These are phyloP conservation scores for Pleurotus cornucopiae DNA, from an alignment of 768 basidiomycete species.

Conservation along the genomic window DNA sequence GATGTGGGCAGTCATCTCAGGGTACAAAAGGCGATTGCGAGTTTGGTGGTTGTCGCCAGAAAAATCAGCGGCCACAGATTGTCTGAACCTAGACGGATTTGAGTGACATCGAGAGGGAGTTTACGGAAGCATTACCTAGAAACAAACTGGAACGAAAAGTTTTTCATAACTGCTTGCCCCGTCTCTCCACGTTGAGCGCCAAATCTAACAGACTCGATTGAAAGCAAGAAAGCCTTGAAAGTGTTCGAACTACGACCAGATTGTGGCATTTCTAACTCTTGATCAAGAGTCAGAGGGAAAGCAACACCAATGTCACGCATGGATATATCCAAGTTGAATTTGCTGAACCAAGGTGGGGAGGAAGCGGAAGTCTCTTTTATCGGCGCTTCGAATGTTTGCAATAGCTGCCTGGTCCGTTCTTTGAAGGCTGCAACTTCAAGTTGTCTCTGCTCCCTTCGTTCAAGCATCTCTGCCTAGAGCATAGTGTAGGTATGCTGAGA, in stretches of 20 bases:
- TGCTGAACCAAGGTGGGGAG: constrained; percentile 49
- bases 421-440: constrained; percentile 80
- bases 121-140: constrained; percentile 45
- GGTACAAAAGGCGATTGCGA: constrained; percentile 71
- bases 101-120: constrained; percentile 8
- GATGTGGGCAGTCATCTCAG: constrained; percentile 75
- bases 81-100: constrained; percentile 65
- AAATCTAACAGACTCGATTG: constrained; percentile 74
- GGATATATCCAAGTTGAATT: constrained; percentile 48
- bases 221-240: constrained; percentile 82
- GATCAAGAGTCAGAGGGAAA: constrained; percentile 73
- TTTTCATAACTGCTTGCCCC: constrained; percentile 68
- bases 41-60: constrained; percentile 61
- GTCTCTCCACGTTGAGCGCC: constrained; percentile 70
- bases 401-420: constrained; percentile 68
- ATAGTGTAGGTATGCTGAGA: constrained; percentile 1
- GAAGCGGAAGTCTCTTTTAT: constrained; percentile 34
- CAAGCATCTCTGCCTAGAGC: constrained; percentile 65
- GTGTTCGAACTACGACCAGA: constrained; percentile 35
- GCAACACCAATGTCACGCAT: constrained; percentile 80
- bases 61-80: constrained; percentile 68
- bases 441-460: constrained; percentile 71
- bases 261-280: constrained; percentile 48
- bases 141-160: constrained; percentile 84
- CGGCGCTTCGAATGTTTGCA: constrained; percentile 71